Conservation (phyloP, 495 filamentous ascomycete species). For the Pyronema domesticum region DNA sequence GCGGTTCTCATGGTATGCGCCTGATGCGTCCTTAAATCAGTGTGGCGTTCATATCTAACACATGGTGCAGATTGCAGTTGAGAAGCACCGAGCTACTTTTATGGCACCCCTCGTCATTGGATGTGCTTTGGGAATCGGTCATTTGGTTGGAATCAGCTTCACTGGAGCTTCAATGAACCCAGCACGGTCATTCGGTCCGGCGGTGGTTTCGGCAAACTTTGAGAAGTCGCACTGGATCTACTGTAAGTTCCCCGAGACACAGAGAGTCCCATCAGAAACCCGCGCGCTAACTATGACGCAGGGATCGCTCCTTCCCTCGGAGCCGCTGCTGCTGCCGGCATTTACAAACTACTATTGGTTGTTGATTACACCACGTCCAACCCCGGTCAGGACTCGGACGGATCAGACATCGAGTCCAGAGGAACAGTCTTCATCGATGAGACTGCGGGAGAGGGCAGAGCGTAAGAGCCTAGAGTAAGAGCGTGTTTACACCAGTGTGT, state of each 20-base stretch:
- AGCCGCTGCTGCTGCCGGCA: conserved; percentile 17
- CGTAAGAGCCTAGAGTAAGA: neutral
- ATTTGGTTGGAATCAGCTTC: conserved; percentile 53
- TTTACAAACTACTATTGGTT: conserved; percentile 23
- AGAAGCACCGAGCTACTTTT: conserved; percentile 50
- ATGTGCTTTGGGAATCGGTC: conserved; percentile 48
- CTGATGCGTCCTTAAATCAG: neutral
- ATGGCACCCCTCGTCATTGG: conserved; percentile 67
- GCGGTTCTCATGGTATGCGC: conserved; percentile 48
- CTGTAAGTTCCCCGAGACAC: conserved; percentile 19
- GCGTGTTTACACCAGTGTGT: neutral
- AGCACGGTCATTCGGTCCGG: conserved; percentile 53
- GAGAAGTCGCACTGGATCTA: conserved; percentile 55
- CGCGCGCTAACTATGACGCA: conserved; percentile 6
- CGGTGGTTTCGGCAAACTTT: conserved; percentile 46
- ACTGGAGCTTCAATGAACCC: conserved; percentile 58
- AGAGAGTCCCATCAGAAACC: neutral
- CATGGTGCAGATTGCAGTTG: neutral
- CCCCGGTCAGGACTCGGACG: conserved; percentile 24
- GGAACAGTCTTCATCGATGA: neutral
- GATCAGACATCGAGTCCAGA: neutral
- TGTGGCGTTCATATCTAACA: neutral
- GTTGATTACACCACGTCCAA: conserved; percentile 26
- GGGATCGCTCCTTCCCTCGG: conserved; percentile 35
- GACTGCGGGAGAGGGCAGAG: neutral